These are phyloP conservation scores for Wickerhamomyces sydowiorum DNA, from an alignment of 805 yeast genomes.

Conservation along the genomic window DNA sequence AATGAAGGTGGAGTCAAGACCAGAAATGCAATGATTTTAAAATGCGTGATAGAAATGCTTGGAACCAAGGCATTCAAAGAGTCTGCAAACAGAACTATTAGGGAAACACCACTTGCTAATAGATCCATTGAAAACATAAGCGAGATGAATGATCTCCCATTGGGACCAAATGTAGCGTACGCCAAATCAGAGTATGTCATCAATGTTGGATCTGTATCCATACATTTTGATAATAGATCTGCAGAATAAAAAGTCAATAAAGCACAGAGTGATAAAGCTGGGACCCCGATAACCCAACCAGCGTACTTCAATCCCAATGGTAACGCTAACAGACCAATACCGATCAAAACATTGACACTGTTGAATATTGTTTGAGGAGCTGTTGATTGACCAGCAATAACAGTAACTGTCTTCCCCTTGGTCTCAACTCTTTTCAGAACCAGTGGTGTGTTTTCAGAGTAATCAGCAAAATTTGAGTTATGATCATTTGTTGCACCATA, in stretches of 20 bases:
- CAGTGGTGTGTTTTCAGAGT: constrained; percentile 44
- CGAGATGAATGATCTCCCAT: constrained; percentile 70
- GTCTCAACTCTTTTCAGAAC: constrained; percentile 62
- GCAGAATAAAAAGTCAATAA: constrained; percentile 73
- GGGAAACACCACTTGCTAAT: constrained; percentile 74
- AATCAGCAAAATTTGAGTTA: constrained; percentile 38
- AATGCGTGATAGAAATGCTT: constrained; percentile 41
- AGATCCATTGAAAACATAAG: constrained; percentile 71
- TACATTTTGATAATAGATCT: constrained; percentile 59
- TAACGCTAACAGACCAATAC: constrained; percentile 68
- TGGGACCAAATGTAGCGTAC: constrained; percentile 75
- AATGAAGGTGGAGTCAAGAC: constrained; percentile 78
- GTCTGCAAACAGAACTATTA: constrained; percentile 80
- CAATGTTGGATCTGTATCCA: constrained; percentile 74
- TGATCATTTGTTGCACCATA: constrained; percentile 26
- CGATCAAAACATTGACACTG: constrained; percentile 69
- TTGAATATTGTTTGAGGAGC: constrained; percentile 74
- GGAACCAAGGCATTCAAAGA: constrained; percentile 70
- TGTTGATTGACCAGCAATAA: constrained; percentile 78
- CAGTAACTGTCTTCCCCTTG: constrained; percentile 65
- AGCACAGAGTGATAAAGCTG: constrained; percentile 57
- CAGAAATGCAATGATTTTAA: constrained; percentile 64
- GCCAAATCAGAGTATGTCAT: constrained; percentile 89
- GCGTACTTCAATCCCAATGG: constrained; percentile 65
- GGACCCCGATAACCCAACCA: constrained; percentile 69